Percentiles rank a stretch among this genome's conserved stretches.
These are phyloP conservation scores for Pulveroboletus sp. DNA, from an alignment of 768 basidiomycete genomes.

Conservation along the genomic window DNA sequence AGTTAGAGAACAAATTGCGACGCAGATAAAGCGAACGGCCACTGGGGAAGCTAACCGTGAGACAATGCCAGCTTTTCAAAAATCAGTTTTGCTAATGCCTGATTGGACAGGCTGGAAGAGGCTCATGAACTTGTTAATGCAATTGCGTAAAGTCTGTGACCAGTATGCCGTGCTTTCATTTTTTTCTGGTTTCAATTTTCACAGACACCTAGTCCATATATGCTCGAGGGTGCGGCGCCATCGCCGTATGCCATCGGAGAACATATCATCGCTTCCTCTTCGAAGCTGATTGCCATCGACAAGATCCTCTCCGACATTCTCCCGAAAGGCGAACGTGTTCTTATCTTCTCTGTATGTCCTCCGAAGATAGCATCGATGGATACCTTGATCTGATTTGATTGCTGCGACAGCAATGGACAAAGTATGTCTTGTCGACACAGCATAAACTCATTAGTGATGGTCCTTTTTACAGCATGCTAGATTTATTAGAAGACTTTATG, in stretches of 20 bases:
- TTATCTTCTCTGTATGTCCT: conserved; percentile 56
- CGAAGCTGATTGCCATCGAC: conserved; percentile 56
- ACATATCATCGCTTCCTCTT: conserved; percentile 53
- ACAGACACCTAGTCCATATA: conserved; percentile 43
- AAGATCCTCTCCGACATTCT: conserved; percentile 55
- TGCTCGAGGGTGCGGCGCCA: conserved; percentile 48
- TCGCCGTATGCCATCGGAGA: conserved; percentile 50
- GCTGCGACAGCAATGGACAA: conserved; percentile 55
- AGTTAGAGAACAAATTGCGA: conserved; percentile 37
- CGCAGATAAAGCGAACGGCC: conserved; percentile 35
- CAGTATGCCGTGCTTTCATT: conserved; percentile 40
- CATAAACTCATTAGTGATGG: not conserved
- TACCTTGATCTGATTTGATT: conserved; percentile 5
- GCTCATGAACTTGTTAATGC: conserved; percentile 69
- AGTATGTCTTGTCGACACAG: conserved; percentile 25
- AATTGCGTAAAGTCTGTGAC: conserved; percentile 68
- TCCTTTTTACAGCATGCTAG: conserved; percentile 52
- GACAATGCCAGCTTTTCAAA: not conserved
- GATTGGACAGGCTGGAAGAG: conserved; percentile 47
- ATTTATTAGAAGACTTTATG: conserved; percentile 68
- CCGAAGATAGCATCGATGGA: not conserved
- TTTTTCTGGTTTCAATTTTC: not conserved
- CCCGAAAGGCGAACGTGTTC: conserved; percentile 58
- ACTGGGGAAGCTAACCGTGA: conserved; percentile 32
- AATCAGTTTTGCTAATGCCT: not conserved